These are phyloP conservation scores for Ceratobasidium sp. DNA, from an alignment of 1,284 basidiomycete genomes.

Conservation along the genomic window DNA sequence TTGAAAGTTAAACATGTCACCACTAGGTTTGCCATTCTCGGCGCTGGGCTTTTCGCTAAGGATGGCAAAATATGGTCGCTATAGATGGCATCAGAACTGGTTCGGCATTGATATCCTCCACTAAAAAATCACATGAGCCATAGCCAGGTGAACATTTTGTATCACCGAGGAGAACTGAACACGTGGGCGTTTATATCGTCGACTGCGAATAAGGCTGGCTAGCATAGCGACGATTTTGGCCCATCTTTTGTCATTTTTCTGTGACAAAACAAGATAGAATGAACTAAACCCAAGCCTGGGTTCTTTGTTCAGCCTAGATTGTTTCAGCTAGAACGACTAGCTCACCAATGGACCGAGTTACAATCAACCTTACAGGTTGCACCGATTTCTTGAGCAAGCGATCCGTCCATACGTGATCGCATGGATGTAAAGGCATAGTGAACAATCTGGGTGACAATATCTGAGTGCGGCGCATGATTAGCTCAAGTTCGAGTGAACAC, in stretches of 20 bases:
- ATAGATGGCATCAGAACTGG: too few relatives aligned
- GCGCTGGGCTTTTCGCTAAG: conserved; percentile 79
- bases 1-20: conserved; percentile 3
- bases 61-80: too few relatives aligned
- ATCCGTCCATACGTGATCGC: conserved; percentile 64
- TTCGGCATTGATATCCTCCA: too few relatives aligned
- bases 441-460: conserved; percentile 71
- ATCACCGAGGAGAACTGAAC: neutral
- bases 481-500: neutral
- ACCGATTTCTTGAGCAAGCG: conserved; percentile 60
- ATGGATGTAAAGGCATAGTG: conserved; percentile 68
- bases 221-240: conserved; percentile 49
- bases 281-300: conserved; percentile 84
- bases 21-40: conserved; percentile 72
- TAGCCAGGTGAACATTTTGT: conserved; percentile 2
- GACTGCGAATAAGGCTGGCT: conserved; percentile 3
- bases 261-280: conserved; percentile 74
- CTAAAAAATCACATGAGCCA: conserved; percentile 28
- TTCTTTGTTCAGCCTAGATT: neutral
- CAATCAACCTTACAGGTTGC: conserved; percentile 64
- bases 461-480: conserved; percentile 56
- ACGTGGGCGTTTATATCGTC: conserved; percentile 18
- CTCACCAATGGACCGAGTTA: conserved; percentile 73
- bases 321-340: conserved; percentile 21
- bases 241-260: conserved; percentile 60